Evolutionary conservation across 2,329 filamentous ascomycete genomes (phyloP).

Genomic region (Cladosporium velox): DNA sequence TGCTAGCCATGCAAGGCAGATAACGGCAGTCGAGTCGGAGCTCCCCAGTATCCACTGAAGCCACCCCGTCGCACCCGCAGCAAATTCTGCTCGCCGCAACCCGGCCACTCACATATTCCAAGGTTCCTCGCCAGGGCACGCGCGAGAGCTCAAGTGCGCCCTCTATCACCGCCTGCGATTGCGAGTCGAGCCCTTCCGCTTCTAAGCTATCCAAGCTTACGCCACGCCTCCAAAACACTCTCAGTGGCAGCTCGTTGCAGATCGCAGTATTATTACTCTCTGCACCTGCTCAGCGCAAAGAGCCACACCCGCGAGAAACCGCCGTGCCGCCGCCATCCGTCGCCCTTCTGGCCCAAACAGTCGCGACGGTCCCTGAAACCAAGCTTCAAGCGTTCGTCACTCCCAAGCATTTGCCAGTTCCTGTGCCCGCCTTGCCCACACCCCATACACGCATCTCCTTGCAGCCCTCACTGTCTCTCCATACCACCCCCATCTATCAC

Average conservation of each 20-base stretch:
- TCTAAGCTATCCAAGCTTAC: background rate
- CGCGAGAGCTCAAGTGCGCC: background rate
- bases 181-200: background rate
- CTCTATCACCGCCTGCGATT: background rate
- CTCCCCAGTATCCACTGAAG: background rate
- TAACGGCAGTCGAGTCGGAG: background rate
- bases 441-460: background rate
- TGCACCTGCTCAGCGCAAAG: background rate
- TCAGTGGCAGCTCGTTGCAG: background rate
- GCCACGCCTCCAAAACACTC: conserved; percentile 3
- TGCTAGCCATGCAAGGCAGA: background rate
- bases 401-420: background rate
- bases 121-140: background rate
- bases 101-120: conserved; percentile 11
- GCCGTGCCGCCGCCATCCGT: conserved; percentile 1
- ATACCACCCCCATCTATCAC: background rate
- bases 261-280: background rate
- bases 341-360: background rate
- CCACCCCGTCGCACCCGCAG: background rate
- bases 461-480: background rate
- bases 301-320: background rate
- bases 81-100: background rate
- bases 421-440: conserved; percentile 2
- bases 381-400: conserved; percentile 12
- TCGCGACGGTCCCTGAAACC: background rate